Conservation (phyloP, 805 yeast species). For the Yarrowia osloensis region DNA sequence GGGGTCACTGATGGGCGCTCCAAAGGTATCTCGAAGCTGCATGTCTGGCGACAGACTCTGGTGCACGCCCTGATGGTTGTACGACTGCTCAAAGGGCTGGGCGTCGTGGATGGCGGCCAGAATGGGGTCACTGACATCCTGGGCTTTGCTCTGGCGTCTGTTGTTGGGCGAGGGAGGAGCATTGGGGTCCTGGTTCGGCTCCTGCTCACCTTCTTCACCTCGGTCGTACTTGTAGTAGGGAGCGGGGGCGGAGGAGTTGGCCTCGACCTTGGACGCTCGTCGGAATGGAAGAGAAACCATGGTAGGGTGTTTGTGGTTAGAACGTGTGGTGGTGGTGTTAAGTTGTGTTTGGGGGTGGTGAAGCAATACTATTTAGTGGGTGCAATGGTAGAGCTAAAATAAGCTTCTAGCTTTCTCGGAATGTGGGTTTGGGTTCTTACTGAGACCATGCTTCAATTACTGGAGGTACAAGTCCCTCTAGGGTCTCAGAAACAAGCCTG, state of each 20-base stretch:
- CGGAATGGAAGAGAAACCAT: slow-evolving; percentile 27
- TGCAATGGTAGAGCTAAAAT: not conserved
- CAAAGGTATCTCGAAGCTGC: slow-evolving; percentile 79
- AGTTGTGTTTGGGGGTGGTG: slow-evolving; percentile 3
- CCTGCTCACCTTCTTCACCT: not conserved
- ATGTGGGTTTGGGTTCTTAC: slow-evolving; percentile 4
- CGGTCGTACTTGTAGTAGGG: slow-evolving; percentile 31
- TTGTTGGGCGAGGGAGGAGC: slow-evolving; percentile 29
- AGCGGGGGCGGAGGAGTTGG: slow-evolving; percentile 25
- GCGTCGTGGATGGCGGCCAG: slow-evolving; percentile 90
- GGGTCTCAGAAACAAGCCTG: not conserved
- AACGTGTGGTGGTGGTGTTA: not conserved
- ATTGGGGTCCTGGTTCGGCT: slow-evolving; percentile 17
- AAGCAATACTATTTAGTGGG: not conserved
- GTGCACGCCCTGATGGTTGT: slow-evolving; percentile 40
- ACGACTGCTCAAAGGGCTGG: slow-evolving; percentile 84
- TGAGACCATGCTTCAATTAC: not conserved
- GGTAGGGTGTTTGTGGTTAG: not conserved
- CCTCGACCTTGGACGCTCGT: slow-evolving; percentile 20
- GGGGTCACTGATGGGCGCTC: slow-evolving; percentile 71
- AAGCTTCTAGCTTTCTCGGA: not conserved
- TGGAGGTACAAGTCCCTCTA: not conserved
- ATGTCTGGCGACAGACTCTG: slow-evolving; percentile 53
- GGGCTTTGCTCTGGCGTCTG: slow-evolving; percentile 24
- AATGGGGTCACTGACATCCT: slow-evolving; percentile 64